phyloP scores from a whole-genome alignment of 352 stramenopile genomes.

The Pythium myriotylum region DNA sequence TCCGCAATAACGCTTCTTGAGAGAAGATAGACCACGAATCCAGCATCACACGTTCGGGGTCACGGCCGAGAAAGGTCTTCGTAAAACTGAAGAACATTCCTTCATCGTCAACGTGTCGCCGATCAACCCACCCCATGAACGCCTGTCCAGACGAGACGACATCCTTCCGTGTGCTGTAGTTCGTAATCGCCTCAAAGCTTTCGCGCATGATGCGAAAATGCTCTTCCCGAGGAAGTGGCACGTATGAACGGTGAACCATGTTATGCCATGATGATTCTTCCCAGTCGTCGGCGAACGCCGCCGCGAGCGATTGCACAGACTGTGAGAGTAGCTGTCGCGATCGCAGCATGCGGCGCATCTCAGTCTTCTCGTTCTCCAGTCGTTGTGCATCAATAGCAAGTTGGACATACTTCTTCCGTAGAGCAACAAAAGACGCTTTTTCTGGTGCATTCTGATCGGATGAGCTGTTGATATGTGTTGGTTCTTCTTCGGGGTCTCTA shows the following conservation, averaged over 20 bases:
- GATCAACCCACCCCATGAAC: slow-evolving; percentile 62
- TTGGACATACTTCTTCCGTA: slow-evolving; percentile 17
- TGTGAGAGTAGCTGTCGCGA: slow-evolving; percentile 54
- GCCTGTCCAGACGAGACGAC: slow-evolving; percentile 48
- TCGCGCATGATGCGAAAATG: slow-evolving; percentile 57
- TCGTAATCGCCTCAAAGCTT: slow-evolving; percentile 51
- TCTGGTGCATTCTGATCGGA: slow-evolving; percentile 5
- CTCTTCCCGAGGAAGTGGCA: slow-evolving; percentile 33
- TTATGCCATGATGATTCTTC: slow-evolving; percentile 20
- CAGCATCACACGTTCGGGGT: slow-evolving; percentile 42
- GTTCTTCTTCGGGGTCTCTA: background rate
- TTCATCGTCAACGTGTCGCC: slow-evolving; percentile 34
- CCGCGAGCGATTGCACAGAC: slow-evolving; percentile 33
- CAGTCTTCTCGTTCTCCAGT: slow-evolving; percentile 38
- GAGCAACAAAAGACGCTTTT: background rate
- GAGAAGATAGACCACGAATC: slow-evolving; percentile 50
- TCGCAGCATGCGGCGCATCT: slow-evolving; percentile 55
- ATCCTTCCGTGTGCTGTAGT: slow-evolving; percentile 44
- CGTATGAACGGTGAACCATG: slow-evolving; percentile 29
- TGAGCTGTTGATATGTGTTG: slow-evolving; percentile 20
- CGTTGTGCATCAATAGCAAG: slow-evolving; percentile 21
- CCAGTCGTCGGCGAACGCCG: slow-evolving; percentile 39
- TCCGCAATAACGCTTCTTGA: slow-evolving; percentile 41
- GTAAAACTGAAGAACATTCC: slow-evolving; percentile 68
- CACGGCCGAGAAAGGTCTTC: slow-evolving; percentile 48